phyloP scores from a whole-genome alignment of 2,329 filamentous ascomycete genomes.

The Ascochyta lentis region DNA sequence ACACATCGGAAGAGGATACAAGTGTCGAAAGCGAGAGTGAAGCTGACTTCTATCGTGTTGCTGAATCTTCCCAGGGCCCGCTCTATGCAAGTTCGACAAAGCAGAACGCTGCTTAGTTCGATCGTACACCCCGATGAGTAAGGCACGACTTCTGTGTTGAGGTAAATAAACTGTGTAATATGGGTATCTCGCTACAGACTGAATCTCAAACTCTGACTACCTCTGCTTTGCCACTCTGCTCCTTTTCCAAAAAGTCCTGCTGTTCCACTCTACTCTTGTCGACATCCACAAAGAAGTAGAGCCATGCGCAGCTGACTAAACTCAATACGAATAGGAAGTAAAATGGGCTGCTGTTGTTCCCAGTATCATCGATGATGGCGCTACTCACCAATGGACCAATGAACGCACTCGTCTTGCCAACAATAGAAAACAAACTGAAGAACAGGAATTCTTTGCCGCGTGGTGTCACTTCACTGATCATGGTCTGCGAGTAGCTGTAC shows the following conservation, averaged over 20 bases:
- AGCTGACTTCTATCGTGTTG: not conserved
- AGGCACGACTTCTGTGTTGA: not conserved
- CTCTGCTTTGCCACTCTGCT: constrained; percentile 19
- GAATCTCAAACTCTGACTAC: not conserved
- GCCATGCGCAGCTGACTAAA: constrained; percentile 27
- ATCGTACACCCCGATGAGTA: not conserved
- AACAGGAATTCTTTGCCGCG: constrained; percentile 73
- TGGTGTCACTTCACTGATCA: constrained; percentile 74
- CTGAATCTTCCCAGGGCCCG: not conserved
- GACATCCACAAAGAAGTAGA: constrained; percentile 34
- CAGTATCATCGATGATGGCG: constrained; percentile 70
- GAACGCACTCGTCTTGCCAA: constrained; percentile 72
- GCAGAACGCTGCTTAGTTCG: not conserved
- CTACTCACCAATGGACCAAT: constrained; percentile 73
- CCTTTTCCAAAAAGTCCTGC: constrained; percentile 31
- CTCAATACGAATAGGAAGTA: constrained; percentile 62
- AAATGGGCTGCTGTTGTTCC: constrained; percentile 67
- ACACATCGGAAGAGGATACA: not conserved
- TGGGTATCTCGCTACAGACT: not conserved
- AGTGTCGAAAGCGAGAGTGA: not conserved
- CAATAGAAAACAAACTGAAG: constrained; percentile 72
- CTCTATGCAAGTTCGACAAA: not conserved
- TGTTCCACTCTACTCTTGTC: constrained; percentile 35
- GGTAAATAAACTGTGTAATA: not conserved
- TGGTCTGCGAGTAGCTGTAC: constrained; percentile 74